Evolutionary conservation across 2,329 filamentous ascomycete species (phyloP), one percentile per base, ranked within the genome.

Genomic region (Monilinia fructicola): DNA sequence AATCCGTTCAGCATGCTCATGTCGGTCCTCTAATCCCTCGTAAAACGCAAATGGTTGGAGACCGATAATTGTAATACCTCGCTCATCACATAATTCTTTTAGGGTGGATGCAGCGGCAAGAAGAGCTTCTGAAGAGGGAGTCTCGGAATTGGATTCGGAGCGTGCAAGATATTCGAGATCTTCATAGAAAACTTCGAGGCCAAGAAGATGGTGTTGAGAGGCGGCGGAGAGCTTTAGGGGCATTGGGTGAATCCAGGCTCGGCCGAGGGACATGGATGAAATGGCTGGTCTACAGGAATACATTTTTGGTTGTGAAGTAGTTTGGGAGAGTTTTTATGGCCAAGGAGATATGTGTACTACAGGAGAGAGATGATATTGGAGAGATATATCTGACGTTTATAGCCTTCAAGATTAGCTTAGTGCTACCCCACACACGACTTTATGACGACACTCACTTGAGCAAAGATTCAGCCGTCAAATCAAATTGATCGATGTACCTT

Each of bases 1-100:
- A 53, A 93, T 78, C 1, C 85, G 79, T 23, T 80, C 77, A 2
- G 77, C 76, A 73, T 91, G 89, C 68, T 85, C 80, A 21, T 77
- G 71, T 16, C 88, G 40, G 81, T 93, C 86, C 5, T 86, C 65
- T 0, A 93, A 82, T 0, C 90, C 91, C 69, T 93, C 91, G 77
- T 90, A 93, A 78, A 92, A 86, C 79, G 87, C 84, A 74, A 94
- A 93, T 0, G 91, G 91, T 74, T 92, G 90, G 0, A 93, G 82
- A 69, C 40, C 88, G 71, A 91, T 81, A 71, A 91, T 84, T 3
- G 78, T 73, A n/a, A 91, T 81, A 31, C 75, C 77, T 28, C 86
- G 80, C 4, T 81, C 79, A n/a, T 81, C 76, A 78, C 88, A 91
- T 46, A 92, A 80, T 0, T 78, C 73, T 38, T 80, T 80, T 66